phyloP scores from a whole-genome alignment of 1,139 yeast genomes.

The Suhomyces panamericanus region DNA sequence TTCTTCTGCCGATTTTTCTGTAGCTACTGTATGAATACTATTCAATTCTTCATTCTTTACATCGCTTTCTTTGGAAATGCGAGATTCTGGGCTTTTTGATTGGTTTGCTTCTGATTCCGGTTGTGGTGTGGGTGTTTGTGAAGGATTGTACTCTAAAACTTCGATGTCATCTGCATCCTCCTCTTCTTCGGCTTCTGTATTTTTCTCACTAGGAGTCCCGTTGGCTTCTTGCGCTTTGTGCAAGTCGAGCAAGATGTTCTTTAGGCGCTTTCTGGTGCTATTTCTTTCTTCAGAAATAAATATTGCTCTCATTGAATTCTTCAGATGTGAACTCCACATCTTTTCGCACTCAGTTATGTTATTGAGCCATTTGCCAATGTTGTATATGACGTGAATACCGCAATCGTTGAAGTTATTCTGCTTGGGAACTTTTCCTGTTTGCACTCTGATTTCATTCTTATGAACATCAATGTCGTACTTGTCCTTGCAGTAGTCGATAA shows the following conservation, averaged over 20 bases:
- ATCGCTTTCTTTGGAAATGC: neutral
- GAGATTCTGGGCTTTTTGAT: neutral
- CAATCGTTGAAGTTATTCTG: conserved; percentile 93
- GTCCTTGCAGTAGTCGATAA: conserved; percentile 71
- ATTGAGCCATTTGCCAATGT: conserved; percentile 63
- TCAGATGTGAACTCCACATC: conserved; percentile 45
- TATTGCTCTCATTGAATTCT: conserved; percentile 12
- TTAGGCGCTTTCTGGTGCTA: conserved; percentile 32
- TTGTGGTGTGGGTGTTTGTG: conserved; percentile 6
- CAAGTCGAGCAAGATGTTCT: conserved; percentile 27
- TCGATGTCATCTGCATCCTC: conserved; percentile 17
- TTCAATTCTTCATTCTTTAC: too few relatives aligned
- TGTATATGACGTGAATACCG: conserved; percentile 88
- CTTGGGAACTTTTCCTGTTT: conserved; percentile 67
- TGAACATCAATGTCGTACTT: conserved; percentile 52
- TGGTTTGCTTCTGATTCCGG: neutral
- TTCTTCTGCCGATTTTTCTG: neutral
- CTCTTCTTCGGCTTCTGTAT: neutral
- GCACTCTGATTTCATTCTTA: conserved; percentile 42
- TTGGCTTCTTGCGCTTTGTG: conserved; percentile 21
- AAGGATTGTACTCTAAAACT: conserved; percentile 13
- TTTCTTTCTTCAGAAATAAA: conserved; percentile 38
- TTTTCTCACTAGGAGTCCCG: neutral
- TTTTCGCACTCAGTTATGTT: conserved; percentile 50
- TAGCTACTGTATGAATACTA: neutral